These are phyloP conservation scores for Eucalyptus cloeziana DNA, from an alignment of 345 rosid species.

Conservation along the genomic window DNA sequence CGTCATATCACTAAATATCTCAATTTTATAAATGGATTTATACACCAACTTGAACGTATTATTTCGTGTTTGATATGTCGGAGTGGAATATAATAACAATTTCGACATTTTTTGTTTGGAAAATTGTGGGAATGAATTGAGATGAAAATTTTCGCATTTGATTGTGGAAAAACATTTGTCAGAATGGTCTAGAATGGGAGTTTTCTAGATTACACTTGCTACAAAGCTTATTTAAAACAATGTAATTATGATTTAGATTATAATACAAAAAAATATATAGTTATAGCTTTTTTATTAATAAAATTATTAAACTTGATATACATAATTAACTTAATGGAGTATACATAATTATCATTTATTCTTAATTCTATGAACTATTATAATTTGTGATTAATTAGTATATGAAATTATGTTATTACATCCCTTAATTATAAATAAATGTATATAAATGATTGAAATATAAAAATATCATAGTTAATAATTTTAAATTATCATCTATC, in stretches of 20 bases:
- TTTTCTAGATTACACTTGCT: neutral
- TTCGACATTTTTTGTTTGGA: neutral
- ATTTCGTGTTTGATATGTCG: accelerated
- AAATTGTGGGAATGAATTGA: neutral
- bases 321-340: neutral
- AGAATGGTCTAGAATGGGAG: neutral
- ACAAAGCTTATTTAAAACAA: neutral
- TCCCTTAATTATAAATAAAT: neutral
- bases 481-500: neutral
- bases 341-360: neutral
- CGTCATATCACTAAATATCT: neutral
- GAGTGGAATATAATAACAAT: neutral
- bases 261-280: neutral
- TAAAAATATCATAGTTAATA: neutral
- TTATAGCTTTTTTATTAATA: neutral
- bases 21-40: neutral
- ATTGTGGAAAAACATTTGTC: neutral
- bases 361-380: neutral
- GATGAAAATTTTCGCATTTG: neutral
- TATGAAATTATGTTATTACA: neutral
- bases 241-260: neutral
- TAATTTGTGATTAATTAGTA: neutral
- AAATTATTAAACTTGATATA: neutral
- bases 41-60: neutral
- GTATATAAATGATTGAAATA: neutral